These are phyloP conservation scores for Prunus salicina DNA, from an alignment of 306 rosid species.

Conservation along the genomic window DNA sequence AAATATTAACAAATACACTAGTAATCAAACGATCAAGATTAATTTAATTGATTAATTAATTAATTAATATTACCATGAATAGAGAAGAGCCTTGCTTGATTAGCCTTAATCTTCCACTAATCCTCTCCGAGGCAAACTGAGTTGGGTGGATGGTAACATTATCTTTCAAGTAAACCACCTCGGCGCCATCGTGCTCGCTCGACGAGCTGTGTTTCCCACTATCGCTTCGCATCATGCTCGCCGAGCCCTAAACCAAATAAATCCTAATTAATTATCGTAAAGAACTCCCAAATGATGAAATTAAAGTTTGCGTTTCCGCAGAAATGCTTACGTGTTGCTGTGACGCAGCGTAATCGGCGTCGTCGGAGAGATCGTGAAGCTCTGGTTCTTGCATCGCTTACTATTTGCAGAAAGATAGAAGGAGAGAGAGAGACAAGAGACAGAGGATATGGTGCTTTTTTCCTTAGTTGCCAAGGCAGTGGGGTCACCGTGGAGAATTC, in stretches of 20 bases:
- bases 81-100: constrained; percentile 71
- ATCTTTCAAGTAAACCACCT: constrained; percentile 68
- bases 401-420: constrained; percentile 11
- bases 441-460: neutral
- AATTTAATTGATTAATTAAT: neutral
- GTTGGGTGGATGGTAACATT: constrained; percentile 97
- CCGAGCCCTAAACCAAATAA: constrained; percentile 50
- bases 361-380: constrained; percentile 89
- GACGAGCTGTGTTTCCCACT: constrained; percentile 64
- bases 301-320: neutral
- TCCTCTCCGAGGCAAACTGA: constrained; percentile 76
- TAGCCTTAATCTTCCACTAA: constrained; percentile 82
- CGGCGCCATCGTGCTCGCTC: constrained; percentile 66
- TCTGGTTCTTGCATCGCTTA: constrained; percentile 76
- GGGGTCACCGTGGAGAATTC: neutral
- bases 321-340: constrained; percentile 62
- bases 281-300: neutral
- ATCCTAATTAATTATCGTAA: neutral
- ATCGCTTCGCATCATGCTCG: constrained; percentile 60
- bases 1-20: neutral
- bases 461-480: constrained; percentile 12
- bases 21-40: neutral
- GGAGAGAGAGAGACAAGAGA: neutral
- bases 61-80: constrained; percentile 52
- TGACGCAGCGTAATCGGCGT: constrained; percentile 93